Conservation (phyloP, 805 yeast genomes). For the Kuraishia ogatae region DNA sequence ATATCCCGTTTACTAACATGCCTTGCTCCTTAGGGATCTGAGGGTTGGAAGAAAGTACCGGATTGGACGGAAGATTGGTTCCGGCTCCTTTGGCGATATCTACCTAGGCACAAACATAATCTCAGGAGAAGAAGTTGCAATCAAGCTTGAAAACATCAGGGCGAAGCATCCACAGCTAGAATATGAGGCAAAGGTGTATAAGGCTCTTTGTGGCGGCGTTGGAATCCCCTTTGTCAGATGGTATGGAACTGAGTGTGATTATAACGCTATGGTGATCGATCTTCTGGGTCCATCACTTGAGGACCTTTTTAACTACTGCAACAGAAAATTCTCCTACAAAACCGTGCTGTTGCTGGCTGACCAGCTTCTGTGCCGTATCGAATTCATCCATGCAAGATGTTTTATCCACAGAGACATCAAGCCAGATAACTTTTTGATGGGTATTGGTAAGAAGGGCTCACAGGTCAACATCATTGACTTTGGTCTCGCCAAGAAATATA, state of each 20-base stretch:
- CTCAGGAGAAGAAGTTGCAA: constrained; percentile 96
- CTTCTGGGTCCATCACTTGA: constrained; percentile 91
- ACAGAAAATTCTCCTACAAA: constrained; percentile 85
- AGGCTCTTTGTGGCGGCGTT: constrained; percentile 90
- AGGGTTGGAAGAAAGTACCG: constrained; percentile 92
- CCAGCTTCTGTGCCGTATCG: constrained; percentile 89
- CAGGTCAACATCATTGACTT: constrained; percentile 92
- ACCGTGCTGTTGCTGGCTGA: constrained; percentile 91
- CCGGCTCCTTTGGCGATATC: constrained; percentile 96
- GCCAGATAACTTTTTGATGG: constrained; percentile 81
- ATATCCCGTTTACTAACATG: neutral
- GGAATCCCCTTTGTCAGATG: constrained; percentile 96
- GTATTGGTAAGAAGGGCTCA: constrained; percentile 88
- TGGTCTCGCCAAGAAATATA: constrained; percentile 86
- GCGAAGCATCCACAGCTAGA: constrained; percentile 97
- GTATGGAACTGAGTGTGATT: constrained; percentile 95
- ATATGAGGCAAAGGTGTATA: constrained; percentile 94
- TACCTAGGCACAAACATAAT: constrained; percentile 89
- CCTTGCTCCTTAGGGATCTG: constrained; percentile 41
- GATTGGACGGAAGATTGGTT: constrained; percentile 91
- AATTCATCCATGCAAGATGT: constrained; percentile 91
- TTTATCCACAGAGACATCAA: constrained; percentile 81
- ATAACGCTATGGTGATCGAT: constrained; percentile 95
- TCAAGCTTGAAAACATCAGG: constrained; percentile 79
- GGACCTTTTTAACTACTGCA: constrained; percentile 93